phyloP scores from a whole-genome alignment of 169 alveolate genomes.

The Cryptosporidium sp. region DNA sequence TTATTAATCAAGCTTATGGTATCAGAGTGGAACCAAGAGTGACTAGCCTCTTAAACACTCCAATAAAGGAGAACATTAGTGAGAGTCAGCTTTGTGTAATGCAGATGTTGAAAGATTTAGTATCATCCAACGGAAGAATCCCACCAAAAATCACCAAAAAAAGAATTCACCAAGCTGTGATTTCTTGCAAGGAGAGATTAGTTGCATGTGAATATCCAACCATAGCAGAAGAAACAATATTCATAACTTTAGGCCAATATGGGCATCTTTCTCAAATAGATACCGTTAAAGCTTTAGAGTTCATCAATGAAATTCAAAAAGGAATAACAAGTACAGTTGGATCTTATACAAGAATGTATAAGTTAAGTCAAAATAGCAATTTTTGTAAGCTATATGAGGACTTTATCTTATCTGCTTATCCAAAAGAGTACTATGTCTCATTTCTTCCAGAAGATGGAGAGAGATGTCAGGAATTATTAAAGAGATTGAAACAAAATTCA shows the following conservation, averaged over 20 bases:
- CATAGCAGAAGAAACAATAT: conserved; percentile 50
- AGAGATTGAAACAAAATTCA: conserved; percentile 74
- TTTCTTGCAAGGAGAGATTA: background rate
- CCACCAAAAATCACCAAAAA: conserved; percentile 51
- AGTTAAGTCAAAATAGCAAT: conserved; percentile 45
- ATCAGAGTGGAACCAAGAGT: conserved; percentile 4
- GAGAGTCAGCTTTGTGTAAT: conserved; percentile 12
- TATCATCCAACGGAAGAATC: conserved; percentile 25
- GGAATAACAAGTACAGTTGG: conserved; percentile 52
- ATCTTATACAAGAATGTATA: conserved; percentile 45
- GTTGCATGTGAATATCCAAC: background rate
- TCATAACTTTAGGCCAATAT: conserved; percentile 60
- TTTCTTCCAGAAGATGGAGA: conserved; percentile 52
- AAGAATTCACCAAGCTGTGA: background rate
- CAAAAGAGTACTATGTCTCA: conserved; percentile 26
- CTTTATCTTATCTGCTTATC: background rate
- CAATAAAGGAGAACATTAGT: background rate
- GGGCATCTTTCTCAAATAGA: conserved; percentile 34
- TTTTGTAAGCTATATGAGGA: conserved; percentile 32
- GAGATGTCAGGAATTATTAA: conserved; percentile 65
- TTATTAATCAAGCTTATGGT: background rate
- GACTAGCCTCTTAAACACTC: background rate
- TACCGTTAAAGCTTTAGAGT: conserved; percentile 11
- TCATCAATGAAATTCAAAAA: conserved; percentile 72
- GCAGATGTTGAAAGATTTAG: background rate